Base-by-base conservation (phyloP, 306 rosid genomes). In the Abrus precatorius region DNA sequence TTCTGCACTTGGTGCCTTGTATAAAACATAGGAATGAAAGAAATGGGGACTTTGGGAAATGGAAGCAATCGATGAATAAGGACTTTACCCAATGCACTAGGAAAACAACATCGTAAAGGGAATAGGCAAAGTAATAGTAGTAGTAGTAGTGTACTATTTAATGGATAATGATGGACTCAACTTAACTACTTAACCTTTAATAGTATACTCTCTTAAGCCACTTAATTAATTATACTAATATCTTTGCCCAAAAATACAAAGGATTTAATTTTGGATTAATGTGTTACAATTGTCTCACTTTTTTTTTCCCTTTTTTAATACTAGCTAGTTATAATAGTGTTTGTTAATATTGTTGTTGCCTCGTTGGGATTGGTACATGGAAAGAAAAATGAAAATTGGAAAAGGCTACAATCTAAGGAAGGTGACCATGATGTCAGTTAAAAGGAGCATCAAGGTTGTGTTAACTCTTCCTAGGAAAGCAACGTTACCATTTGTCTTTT, bases 1-100 rank as follows among this genome's bases (percentile, higher is more conserved):
- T 61, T 34, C 3, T 61, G 84, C 74, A 74, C 74, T 78, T 84
- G 14, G 45, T 63, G n/a, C 61, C 54, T 55, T 49, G 27, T 49
- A 20, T 20, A 36, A 71, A 48, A 60, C 78, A 73, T 29, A 9
- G 30, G 41, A 32, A 49, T 28, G 34, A 55, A 65, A 68, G 29
- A 48, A 1, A 12, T 14, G 9, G 30, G 14, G 4, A 20, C 78
- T 60, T 61, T 45, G 75, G 78, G 27, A 77, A 83, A 83, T 54
- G 78, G 43, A 61, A 76, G 38, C 7, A 48, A 41, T 55, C 61
- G 29, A 49, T 9, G 20, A 45, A 66, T 1, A 40, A 65, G 13
- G 69, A 55, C 80, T 33, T 81, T 74, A 6, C 27, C 41, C 14
- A 28, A 3, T 63, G 84, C 47, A 64, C 75, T 0, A 54, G 8